Base-by-base conservation (phyloP, 768 basidiomycete genomes). In the Russula sp. region DNA sequence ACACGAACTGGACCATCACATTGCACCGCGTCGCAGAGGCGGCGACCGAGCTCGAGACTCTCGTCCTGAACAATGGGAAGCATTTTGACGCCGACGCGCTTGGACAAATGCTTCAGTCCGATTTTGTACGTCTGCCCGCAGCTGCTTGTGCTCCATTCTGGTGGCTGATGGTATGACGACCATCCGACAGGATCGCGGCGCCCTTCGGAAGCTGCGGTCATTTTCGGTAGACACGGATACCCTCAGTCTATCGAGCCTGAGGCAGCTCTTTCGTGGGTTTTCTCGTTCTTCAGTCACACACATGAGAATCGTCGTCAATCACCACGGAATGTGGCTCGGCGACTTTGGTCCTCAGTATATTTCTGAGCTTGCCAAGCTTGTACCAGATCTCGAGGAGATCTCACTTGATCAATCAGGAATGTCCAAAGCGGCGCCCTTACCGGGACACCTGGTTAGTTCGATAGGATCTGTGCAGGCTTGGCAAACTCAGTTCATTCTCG, bases 371-470 rank as follows among this genome's bases (percentile, higher is more conserved):
- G 43, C 43, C 11, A 35, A 25, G 32, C 22, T 46, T 7, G 32
- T 62, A 18, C 61, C 61, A 5, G 13, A 58, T 53, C 50, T 62
- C 29, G 61, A 62, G 32, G 61, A 62, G 32, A 29, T 62, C 56
- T 58, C 61, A 41, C 61, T 62, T 13, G 61, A 62, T 58, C 56
- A 62, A 35, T 5, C 41, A 7, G 61, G 50, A 14, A 62, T 62
- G 61, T 0, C 5, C 8, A 20, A 14, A 22, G 20, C 36, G 29
- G 20, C 20, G 25, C 50, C 29, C 10, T 39, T 62, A 35, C 61
- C 61, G 2, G 61, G 61, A 14, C n/a, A 36, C 6, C 38, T 58
- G 61, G 61, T 62, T 8, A 46, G 61, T 62, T 14, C 20, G 2
- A 32, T 43, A 14, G 8, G 14, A 32, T 36, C 5, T n/a, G 55